Base-by-base conservation (phyloP, 2,329 filamentous ascomycete genomes). In the Alternaria sp. region DNA sequence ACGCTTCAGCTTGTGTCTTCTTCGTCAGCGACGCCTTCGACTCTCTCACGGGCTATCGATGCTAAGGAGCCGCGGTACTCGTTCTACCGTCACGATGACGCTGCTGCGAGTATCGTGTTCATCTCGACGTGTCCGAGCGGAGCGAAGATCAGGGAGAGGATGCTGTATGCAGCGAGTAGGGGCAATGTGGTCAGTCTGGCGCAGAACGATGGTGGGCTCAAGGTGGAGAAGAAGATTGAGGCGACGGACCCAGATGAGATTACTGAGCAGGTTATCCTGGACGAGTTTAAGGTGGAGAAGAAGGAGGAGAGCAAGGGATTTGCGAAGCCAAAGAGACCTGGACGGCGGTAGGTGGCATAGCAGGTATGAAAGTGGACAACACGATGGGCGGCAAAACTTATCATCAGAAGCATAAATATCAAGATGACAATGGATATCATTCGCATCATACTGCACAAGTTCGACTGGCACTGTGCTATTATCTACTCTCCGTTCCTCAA, bases 41-140 rank as follows among this genome's bases (percentile, higher is more conserved):
- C 88, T 32, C 86, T 95, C 5, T 81, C 86, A 0, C 75, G 80
- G 5, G 80, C 81, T 21, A 92, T 96, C 65, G 90, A 90, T 6
- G 68, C 85, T 10, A 85, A 84, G 19, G 90, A 93, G 78, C 92
- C 92, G 5, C 86, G 92, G 46, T 95, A 93, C 78, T 90, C 89
- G 7, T 93, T 96, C 77, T 96, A 90, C 83, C 86, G 89, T 26
- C 91, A 89, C 78, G 86, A 90, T 74, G 85, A 86, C 45, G 81
- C 75, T 4, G 71, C 88, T 65, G 82, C 84, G 56, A 86, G 83
- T 3, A 83, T 95, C 51, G 84, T 95, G 6, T 96, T 96, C 82
- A 89, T 96, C 76, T 95, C 93, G 81, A 95, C 92, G 6, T 93
- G 91, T 78, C 93, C 93, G 1, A 83, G 87, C 0, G 86, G 83